Base-by-base conservation (phyloP, 2,329 filamentous ascomycete genomes). In the Fusarium agapanthi region DNA sequence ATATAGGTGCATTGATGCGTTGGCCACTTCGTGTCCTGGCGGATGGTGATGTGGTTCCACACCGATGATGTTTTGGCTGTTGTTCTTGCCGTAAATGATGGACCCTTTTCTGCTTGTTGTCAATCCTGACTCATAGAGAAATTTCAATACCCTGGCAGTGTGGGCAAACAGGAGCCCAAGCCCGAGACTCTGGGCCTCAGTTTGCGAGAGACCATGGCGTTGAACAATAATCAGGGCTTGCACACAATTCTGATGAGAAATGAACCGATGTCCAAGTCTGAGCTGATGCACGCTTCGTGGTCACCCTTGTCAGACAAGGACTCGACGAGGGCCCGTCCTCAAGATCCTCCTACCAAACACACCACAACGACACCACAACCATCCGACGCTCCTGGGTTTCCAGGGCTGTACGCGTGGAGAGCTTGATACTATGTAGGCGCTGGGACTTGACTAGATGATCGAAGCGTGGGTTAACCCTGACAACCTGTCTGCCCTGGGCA, bases 301-400 rank as follows among this genome's bases (percentile, higher is more conserved):
- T 55, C 22, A 55, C 43, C 48, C 71, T 58, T 60, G 71, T 67
- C 56, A 72, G 64, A 48, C 67, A 45, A 65, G 71, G 66, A 70
- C 60, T 59, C 55, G 62, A 59, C 24, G 58, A 73, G 65, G 69
- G 66, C 41, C 61, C 32, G 47, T 57, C 48, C 65, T 65, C 54
- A 65, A 55, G 47, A 59, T 59, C 60, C 60, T 67, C 54, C 56
- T 56, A 47, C 58, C 67, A 71, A 77, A 72, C 75, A 77, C 74
- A 77, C 75, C 75, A 77, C 70, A 58, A 59, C 75, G 72, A 76
- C 75, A 77, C 75, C 75, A 77, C 69, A 54, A 72, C 69, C 75
- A 66, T 76, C 71, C 66, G 74, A 77, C 72, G 64, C 69, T 62
- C 61, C 69, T 66, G 65, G 61, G 43, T 44, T 48, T 60, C 34